phyloP scores from a whole-genome alignment of 306 rosid genomes.

The Prunus kanzakura region DNA sequence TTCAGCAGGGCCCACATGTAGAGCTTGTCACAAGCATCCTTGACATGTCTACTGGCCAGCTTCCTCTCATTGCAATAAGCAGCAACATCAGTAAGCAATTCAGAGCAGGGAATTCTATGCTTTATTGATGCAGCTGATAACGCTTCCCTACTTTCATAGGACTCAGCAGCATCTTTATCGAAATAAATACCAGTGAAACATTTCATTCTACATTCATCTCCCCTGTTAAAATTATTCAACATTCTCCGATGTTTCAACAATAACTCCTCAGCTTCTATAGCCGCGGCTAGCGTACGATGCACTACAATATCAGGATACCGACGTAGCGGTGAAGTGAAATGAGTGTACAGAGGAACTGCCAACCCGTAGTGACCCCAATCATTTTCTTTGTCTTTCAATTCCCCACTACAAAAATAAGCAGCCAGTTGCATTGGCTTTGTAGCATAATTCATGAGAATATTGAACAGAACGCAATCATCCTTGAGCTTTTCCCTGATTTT shows the following conservation, averaged over 20 bases:
- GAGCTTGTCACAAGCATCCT: conserved; percentile 80
- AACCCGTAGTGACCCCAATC: conserved; percentile 78
- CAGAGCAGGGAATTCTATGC: conserved; percentile 52
- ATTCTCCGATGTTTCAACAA: conserved; percentile 42
- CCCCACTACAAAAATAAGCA: conserved; percentile 75
- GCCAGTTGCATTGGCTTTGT: conserved; percentile 79
- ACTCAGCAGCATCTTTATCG: conserved; percentile 66
- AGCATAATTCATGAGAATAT: conserved; percentile 68
- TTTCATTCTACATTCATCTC: conserved; percentile 29
- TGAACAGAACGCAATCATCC: conserved; percentile 58
- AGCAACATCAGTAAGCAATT: conserved; percentile 56
- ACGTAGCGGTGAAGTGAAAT: conserved; percentile 87
- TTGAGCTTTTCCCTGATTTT: conserved; percentile 64
- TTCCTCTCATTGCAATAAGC: conserved; percentile 72
- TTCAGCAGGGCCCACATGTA: conserved; percentile 73
- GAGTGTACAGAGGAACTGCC: conserved; percentile 79
- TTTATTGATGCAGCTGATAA: conserved; percentile 66
- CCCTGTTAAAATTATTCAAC: conserved; percentile 28
- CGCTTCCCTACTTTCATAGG: conserved; percentile 56
- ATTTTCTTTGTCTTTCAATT: conserved; percentile 41
- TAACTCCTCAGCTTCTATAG: conserved; percentile 74
- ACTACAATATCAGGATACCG: conserved; percentile 93
- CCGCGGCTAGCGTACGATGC: conserved; percentile 78
- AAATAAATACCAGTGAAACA: conserved; percentile 72
- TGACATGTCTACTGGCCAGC: conserved; percentile 65